These are phyloP conservation scores for Malus hybrid DNA, from an alignment of 331 rosid species.

Conservation along the genomic window DNA sequence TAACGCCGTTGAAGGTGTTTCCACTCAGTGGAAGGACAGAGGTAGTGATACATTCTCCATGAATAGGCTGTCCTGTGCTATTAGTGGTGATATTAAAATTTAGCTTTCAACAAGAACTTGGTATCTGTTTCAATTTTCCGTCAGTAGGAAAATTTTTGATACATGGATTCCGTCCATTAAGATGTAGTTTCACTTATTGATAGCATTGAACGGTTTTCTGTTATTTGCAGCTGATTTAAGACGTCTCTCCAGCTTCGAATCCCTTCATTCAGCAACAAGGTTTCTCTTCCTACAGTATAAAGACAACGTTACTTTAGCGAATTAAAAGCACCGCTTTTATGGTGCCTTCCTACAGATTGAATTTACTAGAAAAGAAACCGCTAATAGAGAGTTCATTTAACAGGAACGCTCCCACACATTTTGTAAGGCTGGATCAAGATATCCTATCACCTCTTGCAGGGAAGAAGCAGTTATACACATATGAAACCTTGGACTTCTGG, in stretches of 20 bases:
- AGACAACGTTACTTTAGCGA: no score
- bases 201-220: background rate
- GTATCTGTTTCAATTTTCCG: background rate
- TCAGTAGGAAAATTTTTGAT: background rate
- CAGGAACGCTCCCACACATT: constrained; percentile 69
- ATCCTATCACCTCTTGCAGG: constrained; percentile 95
- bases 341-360: background rate
- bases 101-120: background rate
- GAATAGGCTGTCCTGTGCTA: background rate
- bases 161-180: background rate
- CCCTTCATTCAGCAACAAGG: constrained; percentile 81
- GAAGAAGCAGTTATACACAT: constrained; percentile 76
- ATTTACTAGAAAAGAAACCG: background rate
- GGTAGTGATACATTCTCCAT: constrained; percentile 33
- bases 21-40: constrained; percentile 69
- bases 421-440: constrained; percentile 94
- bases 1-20: constrained; percentile 66
- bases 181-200: background rate
- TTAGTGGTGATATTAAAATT: background rate
- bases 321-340: background rate
- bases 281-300: background rate
- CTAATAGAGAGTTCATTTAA: constrained; percentile 4
- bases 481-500: constrained; percentile 86
- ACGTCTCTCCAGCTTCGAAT: constrained; percentile 90
- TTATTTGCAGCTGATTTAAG: constrained; percentile 73